Base-by-base conservation (phyloP, 768 basidiomycete species). In the Leccinellum albellum region DNA sequence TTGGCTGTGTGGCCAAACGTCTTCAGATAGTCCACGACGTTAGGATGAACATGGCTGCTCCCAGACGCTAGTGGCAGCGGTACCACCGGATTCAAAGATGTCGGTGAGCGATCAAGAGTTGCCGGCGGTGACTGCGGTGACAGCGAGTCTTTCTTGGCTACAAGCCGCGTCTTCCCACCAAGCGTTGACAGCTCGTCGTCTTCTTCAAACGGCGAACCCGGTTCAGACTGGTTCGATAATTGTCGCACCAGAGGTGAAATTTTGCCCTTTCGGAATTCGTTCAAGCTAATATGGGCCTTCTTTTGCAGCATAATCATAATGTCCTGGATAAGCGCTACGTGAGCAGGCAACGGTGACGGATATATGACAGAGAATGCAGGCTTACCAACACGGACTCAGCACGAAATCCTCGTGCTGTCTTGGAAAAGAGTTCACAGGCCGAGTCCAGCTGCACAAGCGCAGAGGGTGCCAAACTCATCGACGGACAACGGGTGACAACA, bases 401-500 rank as follows among this genome's bases (percentile, higher is more conserved):
- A 55, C 79, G 78, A 69, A 88, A 88, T 20, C 82, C 83, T 20
- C 74, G 77, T 10, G 87, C 86, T 20, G 85, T 81, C 66, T 85
- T 86, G n/a, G 83, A 76, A 63, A 89, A 88, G 29, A 89, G 77
- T 55, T 88, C 84, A 61, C 86, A 88, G 6, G 87, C 87, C 0
- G 88, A 88, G 66, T 89, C 86, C 28, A 89, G 73, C 64, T 89
- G 88, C 8, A 82, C 79, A 9, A 89, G 78, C 4, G 87, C 88
- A 23, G 87, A 89, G 17, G 86, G 85, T 21, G 87, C 88, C 58
- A 89, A 71, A 62, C 86, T 87, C 82, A 89, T 87, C 17, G 88
- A 89, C 12, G 88, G 87, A 70, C 87, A 89, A 51, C 87, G 78
- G 17, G 88, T 89, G 12, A 89, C 87, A 33, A 89, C 87, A 21